Conservation (phyloP, 768 basidiomycete genomes). For the Suillus cothurnatus region DNA sequence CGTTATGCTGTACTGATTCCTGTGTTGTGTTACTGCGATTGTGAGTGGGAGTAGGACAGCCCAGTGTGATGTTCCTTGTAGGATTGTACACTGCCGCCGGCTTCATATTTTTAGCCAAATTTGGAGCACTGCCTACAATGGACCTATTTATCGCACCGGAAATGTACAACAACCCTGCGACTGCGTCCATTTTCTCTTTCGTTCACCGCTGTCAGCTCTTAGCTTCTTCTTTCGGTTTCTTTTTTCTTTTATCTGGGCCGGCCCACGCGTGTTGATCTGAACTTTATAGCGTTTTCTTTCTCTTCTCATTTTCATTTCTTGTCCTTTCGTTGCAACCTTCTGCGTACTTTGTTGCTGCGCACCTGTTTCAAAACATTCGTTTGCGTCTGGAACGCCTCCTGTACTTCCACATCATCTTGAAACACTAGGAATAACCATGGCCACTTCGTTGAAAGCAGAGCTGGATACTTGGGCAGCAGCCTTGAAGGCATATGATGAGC, state of each 20-base stretch:
- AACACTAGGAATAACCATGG: constrained; percentile 21
- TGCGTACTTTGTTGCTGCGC: neutral
- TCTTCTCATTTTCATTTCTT: neutral
- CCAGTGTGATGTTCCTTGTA: neutral
- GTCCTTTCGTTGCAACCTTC: neutral
- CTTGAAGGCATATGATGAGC: constrained; percentile 84
- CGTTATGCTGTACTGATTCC: neutral
- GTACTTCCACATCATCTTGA: neutral
- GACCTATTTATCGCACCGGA: neutral
- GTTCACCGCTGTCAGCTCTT: neutral
- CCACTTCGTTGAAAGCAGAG: constrained; percentile 64
- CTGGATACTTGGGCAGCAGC: constrained; percentile 89
- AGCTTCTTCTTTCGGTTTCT: neutral
- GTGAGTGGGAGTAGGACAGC: neutral
- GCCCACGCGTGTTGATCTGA: neutral
- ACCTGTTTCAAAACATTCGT: constrained; percentile 17
- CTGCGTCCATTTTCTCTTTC: neutral
- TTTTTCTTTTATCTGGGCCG: neutral
- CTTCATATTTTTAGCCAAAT: neutral
- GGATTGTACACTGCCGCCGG: neutral
- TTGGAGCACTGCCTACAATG: neutral
- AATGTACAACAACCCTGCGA: neutral
- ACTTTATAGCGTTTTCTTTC: neutral
- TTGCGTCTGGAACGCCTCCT: constrained; percentile 31
- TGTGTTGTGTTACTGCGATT: neutral